Evolutionary conservation across 2,329 filamentous ascomycete genomes (phyloP).

Genomic region (Trichoderma aggressivum): DNA sequence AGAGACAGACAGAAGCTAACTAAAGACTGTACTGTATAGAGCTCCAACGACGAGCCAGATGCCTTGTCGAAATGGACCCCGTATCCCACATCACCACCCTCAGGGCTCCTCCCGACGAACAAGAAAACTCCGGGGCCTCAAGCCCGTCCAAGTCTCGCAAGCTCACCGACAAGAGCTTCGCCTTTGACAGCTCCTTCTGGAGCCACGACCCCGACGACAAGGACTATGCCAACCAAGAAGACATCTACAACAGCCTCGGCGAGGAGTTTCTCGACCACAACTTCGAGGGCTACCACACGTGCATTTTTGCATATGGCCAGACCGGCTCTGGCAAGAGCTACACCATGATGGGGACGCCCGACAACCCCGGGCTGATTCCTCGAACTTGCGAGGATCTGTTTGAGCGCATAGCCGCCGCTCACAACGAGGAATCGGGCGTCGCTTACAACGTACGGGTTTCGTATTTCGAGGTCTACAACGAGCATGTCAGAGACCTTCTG

Average conservation of each 20-base stretch:
- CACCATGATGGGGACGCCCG: slow-evolving; percentile 90
- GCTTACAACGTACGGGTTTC: slow-evolving; percentile 97
- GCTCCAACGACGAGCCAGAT: slow-evolving; percentile 73
- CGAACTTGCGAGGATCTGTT: slow-evolving; percentile 95
- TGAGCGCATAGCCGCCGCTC: slow-evolving; percentile 76
- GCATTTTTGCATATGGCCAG: slow-evolving; percentile 98
- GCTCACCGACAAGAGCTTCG: slow-evolving; percentile 85
- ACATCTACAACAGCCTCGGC: slow-evolving; percentile 90
- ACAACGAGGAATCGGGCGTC: slow-evolving; percentile 80
- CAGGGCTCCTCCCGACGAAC: slow-evolving; percentile 64
- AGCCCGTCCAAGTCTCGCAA: slow-evolving; percentile 63
- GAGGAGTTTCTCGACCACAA: slow-evolving; percentile 99
- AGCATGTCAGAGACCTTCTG: slow-evolving; percentile 92
- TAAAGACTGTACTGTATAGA: slow-evolving; percentile 51
- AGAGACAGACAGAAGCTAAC: not conserved
- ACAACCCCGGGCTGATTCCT: slow-evolving; percentile 87
- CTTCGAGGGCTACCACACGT: slow-evolving; percentile 98
- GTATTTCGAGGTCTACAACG: slow-evolving; percentile 99
- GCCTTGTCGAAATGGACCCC: slow-evolving; percentile 89
- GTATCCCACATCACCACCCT: slow-evolving; percentile 80
- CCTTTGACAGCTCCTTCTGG: slow-evolving; percentile 98
- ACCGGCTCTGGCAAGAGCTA: slow-evolving; percentile 98
- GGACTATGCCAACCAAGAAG: slow-evolving; percentile 88
- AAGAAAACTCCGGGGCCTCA: slow-evolving; percentile 32
- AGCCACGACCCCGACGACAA: slow-evolving; percentile 75